Evolutionary conservation across 2,329 filamentous ascomycete species (phyloP).

Genomic region (Neurospora sp.): DNA sequence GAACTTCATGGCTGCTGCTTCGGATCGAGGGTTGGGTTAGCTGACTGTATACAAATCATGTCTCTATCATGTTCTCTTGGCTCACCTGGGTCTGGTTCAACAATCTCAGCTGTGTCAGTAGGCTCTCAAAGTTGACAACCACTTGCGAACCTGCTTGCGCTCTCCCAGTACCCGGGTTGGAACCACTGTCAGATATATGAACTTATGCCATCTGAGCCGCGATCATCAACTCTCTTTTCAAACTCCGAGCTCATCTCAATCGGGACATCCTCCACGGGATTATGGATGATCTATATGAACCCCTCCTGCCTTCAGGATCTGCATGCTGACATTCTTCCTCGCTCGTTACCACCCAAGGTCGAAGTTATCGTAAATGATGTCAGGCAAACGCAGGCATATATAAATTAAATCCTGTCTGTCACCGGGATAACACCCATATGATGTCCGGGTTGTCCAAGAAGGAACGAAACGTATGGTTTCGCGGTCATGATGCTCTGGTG

Average conservation of each 20-base stretch:
- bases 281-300: background rate
- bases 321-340: background rate
- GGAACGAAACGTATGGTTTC: background rate
- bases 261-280: background rate
- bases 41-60: background rate
- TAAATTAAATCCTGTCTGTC: background rate
- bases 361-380: background rate
- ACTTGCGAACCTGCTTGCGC: background rate
- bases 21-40: background rate
- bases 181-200: background rate
- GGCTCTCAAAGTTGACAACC: background rate
- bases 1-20: slow-evolving; percentile 12
- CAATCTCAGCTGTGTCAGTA: background rate
- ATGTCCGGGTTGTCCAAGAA: background rate
- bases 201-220: background rate
- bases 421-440: background rate
- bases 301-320: background rate
- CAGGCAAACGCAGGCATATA: background rate
- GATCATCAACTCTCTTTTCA: background rate
- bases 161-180: background rate
- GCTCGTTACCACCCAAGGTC: background rate
- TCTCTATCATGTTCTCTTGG: background rate
- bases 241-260: background rate
- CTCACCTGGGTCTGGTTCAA: background rate
- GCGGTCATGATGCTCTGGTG: background rate